Conservation (phyloP, 1,284 basidiomycete genomes). For the Polyporus tsugae region DNA sequence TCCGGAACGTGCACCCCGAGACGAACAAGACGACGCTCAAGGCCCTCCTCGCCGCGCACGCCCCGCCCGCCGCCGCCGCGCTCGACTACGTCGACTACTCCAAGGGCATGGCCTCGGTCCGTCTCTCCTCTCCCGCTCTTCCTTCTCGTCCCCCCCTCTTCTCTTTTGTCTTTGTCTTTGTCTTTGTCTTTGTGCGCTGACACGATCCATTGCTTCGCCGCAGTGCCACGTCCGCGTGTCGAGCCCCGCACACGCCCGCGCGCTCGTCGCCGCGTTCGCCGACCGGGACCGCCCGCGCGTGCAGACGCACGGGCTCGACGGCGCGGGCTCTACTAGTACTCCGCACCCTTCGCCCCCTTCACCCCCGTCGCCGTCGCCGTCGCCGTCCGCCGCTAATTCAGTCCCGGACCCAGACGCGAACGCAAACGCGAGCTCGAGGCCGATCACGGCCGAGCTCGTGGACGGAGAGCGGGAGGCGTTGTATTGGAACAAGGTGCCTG, state of each 20-base stretch:
- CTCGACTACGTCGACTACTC: slow-evolving; percentile 81
- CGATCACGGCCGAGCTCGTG: slow-evolving; percentile 62
- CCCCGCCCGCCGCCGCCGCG: slow-evolving; percentile 41
- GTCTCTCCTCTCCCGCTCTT: slow-evolving; percentile 35
- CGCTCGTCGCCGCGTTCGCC: slow-evolving; percentile 56
- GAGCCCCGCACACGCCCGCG: slow-evolving; percentile 53
- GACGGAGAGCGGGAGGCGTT: slow-evolving; percentile 68
- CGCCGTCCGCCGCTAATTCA: too few relatives aligned
- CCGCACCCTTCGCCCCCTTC: background rate
- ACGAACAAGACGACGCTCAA: slow-evolving; percentile 84
- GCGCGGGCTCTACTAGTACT: slow-evolving; percentile 25
- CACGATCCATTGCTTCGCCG: too few relatives aligned
- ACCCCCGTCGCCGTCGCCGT: background rate
- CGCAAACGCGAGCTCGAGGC: slow-evolving; percentile 34
- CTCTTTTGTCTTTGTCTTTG: background rate
- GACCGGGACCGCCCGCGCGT: slow-evolving; percentile 38
- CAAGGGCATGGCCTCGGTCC: slow-evolving; percentile 78
- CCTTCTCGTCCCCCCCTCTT: too few relatives aligned
- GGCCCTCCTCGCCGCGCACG: slow-evolving; percentile 55
- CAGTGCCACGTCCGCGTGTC: slow-evolving; percentile 80
- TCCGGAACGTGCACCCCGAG: slow-evolving; percentile 71
- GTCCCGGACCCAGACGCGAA: slow-evolving; percentile 16
- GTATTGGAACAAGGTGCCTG: slow-evolving; percentile 82
- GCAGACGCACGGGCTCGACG: slow-evolving; percentile 56
- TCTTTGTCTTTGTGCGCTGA: too few relatives aligned